Percentiles rank a stretch among this genome's conserved stretches.
Conservation (phyloP, 1,284 basidiomycete genomes). For the Cystobasidium sp. region DNA sequence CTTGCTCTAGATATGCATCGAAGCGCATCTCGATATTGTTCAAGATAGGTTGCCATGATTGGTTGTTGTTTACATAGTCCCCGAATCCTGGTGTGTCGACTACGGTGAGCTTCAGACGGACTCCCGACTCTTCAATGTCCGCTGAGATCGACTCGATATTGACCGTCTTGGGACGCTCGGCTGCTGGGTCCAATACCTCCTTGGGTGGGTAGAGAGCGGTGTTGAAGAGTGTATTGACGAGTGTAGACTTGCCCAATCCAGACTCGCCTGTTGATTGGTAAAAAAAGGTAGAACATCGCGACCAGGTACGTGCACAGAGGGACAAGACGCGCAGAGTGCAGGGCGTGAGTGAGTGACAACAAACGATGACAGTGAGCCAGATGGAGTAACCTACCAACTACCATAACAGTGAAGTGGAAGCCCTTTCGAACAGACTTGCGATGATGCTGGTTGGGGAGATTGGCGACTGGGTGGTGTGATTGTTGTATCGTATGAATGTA, state of each 20-base stretch:
- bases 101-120: conserved; percentile 91
- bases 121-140: conserved; percentile 98
- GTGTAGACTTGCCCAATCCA: conserved; percentile 93
- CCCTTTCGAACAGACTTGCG: conserved; percentile 88
- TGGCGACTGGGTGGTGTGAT: conserved; percentile 69
- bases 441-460: conserved; percentile 96
- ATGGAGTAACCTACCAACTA: conserved; percentile 70
- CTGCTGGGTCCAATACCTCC: conserved; percentile 73
- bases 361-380: conserved; percentile 6
- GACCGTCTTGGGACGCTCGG: conserved; percentile 87
- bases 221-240: conserved; percentile 97
- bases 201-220: conserved; percentile 88
- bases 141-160: conserved; percentile 95
- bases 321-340: conserved; percentile 8
- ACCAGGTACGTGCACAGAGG: conserved; percentile 21
- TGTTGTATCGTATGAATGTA: conserved; percentile 61
- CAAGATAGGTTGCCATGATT: conserved; percentile 90
- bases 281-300: conserved; percentile 8
- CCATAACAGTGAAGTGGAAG: conserved; percentile 95
- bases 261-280: conserved; percentile 76
- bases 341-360: neutral
- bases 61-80: conserved; percentile 97
- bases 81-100: conserved; percentile 97
- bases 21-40: conserved; percentile 96
- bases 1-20: conserved; percentile 94